phyloP scores from a whole-genome alignment of 805 yeast genomes.

The Ogataea pini region DNA sequence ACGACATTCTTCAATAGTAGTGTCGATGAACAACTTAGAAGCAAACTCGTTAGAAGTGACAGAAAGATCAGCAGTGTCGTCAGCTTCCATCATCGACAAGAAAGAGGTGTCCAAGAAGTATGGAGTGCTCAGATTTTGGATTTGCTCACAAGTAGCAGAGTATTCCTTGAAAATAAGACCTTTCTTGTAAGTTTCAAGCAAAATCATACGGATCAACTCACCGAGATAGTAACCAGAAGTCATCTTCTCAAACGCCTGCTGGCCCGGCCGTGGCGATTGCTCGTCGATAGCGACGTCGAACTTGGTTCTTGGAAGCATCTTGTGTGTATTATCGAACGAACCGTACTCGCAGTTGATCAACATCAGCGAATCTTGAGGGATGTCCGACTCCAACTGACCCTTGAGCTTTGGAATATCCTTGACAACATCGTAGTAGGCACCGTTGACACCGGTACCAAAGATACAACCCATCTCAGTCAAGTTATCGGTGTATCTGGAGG shows the following conservation, averaged over 20 bases:
- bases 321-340: constrained; percentile 92
- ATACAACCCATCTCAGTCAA: constrained; percentile 94
- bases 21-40: constrained; percentile 56
- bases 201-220: constrained; percentile 80
- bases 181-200: constrained; percentile 69
- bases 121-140: constrained; percentile 59
- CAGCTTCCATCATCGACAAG: constrained; percentile 86
- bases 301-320: constrained; percentile 84
- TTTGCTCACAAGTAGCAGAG: constrained; percentile 49
- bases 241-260: constrained; percentile 97
- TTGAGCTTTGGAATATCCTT: constrained; percentile 79
- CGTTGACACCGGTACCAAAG: constrained; percentile 98
- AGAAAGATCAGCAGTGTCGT: constrained; percentile 80
- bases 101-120: constrained; percentile 87
- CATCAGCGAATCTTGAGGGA: constrained; percentile 72
- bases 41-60: constrained; percentile 73
- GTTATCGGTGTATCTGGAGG: constrained; percentile 91
- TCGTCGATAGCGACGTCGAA: constrained; percentile 81
- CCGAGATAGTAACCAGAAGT: constrained; percentile 97
- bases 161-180: constrained; percentile 67
- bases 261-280: constrained; percentile 95
- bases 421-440: constrained; percentile 88
- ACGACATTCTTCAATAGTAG: constrained; percentile 81
- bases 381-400: constrained; percentile 69
- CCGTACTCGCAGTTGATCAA: constrained; percentile 99